These are phyloP conservation scores for Cladosporium sp. DNA, from an alignment of 2,329 filamentous ascomycete species.

Conservation along the genomic window DNA sequence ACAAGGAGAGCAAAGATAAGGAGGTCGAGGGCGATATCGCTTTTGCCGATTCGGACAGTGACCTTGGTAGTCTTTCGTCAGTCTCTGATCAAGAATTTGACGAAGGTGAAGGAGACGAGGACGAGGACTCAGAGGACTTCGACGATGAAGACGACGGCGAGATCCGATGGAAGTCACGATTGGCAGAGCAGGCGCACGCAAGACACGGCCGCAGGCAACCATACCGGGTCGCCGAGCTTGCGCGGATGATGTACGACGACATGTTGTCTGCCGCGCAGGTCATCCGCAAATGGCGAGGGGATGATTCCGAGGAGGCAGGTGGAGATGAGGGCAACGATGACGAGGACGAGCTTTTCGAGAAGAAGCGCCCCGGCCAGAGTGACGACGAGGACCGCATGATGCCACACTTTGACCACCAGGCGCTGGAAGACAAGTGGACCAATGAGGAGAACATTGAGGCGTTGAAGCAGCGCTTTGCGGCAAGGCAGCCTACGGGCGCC, in stretches of 20 bases:
- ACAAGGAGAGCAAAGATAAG: slow-evolving; percentile 46
- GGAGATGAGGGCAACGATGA: slow-evolving; percentile 54
- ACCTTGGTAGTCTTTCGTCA: slow-evolving; percentile 78
- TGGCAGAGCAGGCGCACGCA: slow-evolving; percentile 66
- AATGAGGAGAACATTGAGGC: slow-evolving; percentile 69
- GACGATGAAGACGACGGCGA: slow-evolving; percentile 66
- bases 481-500: slow-evolving; percentile 53
- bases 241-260: slow-evolving; percentile 82
- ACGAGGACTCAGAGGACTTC: slow-evolving; percentile 58
- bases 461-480: slow-evolving; percentile 69
- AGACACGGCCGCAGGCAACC: slow-evolving; percentile 64
- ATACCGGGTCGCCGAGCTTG: slow-evolving; percentile 75
- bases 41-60: slow-evolving; percentile 95
- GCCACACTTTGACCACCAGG: slow-evolving; percentile 71
- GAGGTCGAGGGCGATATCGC: slow-evolving; percentile 64
- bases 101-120: slow-evolving; percentile 34
- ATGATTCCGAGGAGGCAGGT: slow-evolving; percentile 47
- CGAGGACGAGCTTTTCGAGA: slow-evolving; percentile 59
- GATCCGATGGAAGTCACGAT: slow-evolving; percentile 81
- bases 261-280: slow-evolving; percentile 69
- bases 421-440: slow-evolving; percentile 79
- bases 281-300: slow-evolving; percentile 71
- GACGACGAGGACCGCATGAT: slow-evolving; percentile 68
- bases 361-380: slow-evolving; percentile 45
- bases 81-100: slow-evolving; percentile 51